Evolutionary conservation across 768 basidiomycete genomes (phyloP).

Genomic region (Termitomyces sp.): DNA sequence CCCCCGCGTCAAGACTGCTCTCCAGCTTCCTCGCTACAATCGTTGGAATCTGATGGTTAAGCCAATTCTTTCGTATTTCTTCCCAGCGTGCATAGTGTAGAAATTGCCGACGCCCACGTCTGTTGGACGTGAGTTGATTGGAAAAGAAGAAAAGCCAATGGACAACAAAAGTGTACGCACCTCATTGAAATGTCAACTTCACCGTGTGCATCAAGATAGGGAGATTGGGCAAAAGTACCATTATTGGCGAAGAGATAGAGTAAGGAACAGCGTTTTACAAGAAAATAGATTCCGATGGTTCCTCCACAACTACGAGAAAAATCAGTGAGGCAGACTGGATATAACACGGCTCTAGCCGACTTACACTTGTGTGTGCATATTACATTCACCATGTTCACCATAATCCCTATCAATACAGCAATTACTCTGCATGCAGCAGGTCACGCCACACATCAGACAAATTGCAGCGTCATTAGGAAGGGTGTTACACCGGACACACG

Average conservation of each 20-base stretch:
- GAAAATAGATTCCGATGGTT: slow-evolving; percentile 82
- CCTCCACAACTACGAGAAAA: slow-evolving; percentile 71
- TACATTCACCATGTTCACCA: slow-evolving; percentile 81
- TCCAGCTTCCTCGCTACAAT: slow-evolving; percentile 87
- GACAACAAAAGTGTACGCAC: slow-evolving; percentile 46
- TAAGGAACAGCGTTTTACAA: slow-evolving; percentile 87
- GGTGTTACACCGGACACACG: slow-evolving; percentile 71
- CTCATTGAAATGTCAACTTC: slow-evolving; percentile 91
- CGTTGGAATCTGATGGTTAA: slow-evolving; percentile 85
- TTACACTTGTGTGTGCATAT: slow-evolving; percentile 91
- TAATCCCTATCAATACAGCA: slow-evolving; percentile 78
- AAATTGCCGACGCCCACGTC: slow-evolving; percentile 85
- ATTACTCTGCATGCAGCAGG: slow-evolving; percentile 86
- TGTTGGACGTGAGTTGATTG: slow-evolving; percentile 20
- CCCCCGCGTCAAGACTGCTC: slow-evolving; percentile 81
- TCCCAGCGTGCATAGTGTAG: slow-evolving; percentile 84
- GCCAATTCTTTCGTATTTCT: slow-evolving; percentile 87
- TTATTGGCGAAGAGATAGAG: slow-evolving; percentile 84
- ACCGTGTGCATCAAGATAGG: slow-evolving; percentile 92
- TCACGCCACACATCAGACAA: slow-evolving; percentile 84
- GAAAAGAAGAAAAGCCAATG: not conserved
- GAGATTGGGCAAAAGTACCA: slow-evolving; percentile 84
- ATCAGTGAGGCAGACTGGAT: not conserved
- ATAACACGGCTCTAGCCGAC: slow-evolving; percentile 25
- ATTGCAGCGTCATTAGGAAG: slow-evolving; percentile 84